Percentiles rank a stretch among this genome's conserved stretches.
Evolutionary conservation across 225 moss, liverwort and hornwort genomes (phyloP).

Genomic region (Marchantia polymorpha): DNA sequence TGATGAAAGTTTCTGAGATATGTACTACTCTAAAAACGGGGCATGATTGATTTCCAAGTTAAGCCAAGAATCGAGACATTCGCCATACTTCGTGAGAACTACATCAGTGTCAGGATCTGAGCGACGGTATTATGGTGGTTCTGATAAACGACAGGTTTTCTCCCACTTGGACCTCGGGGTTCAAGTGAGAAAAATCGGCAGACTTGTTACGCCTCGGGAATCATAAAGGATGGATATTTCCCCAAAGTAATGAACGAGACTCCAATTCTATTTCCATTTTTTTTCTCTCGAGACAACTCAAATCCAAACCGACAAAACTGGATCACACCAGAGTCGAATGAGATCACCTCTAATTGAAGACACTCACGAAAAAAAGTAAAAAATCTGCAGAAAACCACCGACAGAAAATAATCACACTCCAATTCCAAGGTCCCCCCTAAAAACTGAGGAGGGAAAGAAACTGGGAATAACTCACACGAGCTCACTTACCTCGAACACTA

Average conservation of each 20-base stretch:
- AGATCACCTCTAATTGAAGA: background rate
- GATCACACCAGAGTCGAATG: background rate
- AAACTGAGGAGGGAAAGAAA: too few species aligned
- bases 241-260: background rate
- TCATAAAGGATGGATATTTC: background rate
- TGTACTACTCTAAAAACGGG: background rate
- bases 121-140: background rate
- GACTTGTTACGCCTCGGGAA: too few species aligned
- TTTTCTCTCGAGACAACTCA: background rate
- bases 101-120: background rate
- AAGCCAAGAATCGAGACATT: background rate
- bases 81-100: background rate
- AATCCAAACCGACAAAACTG: background rate
- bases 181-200: background rate
- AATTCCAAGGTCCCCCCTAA: background rate
- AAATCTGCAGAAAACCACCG: background rate
- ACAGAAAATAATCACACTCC: background rate
- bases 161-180: too few species aligned
- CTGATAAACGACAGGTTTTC: too few species aligned
- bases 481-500: background rate
- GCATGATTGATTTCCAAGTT: background rate
- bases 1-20: background rate
- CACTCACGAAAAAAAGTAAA: background rate
- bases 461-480: constrained; percentile 1
- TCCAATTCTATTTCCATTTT: background rate